Percentiles rank a stretch among this genome's conserved stretches.
These are phyloP conservation scores for Hymenoscyphus repandus DNA, from an alignment of 2,329 filamentous ascomycete genomes.

Conservation along the genomic window DNA sequence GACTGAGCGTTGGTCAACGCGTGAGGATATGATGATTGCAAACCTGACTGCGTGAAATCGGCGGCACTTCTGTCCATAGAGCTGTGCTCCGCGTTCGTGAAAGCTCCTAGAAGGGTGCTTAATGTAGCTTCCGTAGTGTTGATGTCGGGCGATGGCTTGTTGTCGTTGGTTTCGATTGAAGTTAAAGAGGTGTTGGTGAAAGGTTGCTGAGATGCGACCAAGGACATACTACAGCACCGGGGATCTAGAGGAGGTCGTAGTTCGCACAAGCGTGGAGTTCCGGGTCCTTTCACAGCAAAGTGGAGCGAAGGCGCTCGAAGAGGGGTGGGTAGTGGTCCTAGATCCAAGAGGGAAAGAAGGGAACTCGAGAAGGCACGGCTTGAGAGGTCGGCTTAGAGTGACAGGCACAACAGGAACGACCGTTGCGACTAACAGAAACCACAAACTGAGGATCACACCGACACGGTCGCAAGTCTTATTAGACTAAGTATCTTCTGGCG, in stretches of 20 bases:
- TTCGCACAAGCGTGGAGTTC: conserved; percentile 7
- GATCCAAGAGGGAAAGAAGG: background rate
- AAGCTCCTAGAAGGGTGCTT: conserved; percentile 29
- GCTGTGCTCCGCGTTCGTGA: conserved; percentile 28
- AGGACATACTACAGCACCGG: conserved; percentile 31
- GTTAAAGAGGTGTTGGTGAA: conserved; percentile 12
- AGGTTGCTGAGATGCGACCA: conserved; percentile 28
- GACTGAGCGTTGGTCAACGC: conserved; percentile 66
- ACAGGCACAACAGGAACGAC: too few relatives aligned
- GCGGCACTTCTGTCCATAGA: conserved; percentile 58
- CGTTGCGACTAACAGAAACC: too few relatives aligned
- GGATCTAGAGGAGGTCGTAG: conserved; percentile 5
- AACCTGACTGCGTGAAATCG: conserved; percentile 85
- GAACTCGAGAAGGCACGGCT: background rate
- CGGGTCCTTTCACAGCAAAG: background rate
- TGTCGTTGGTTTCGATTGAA: conserved; percentile 20
- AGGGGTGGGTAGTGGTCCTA: too few relatives aligned
- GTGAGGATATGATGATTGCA: conserved; percentile 67
- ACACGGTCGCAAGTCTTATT: too few relatives aligned
- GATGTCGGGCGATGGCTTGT: conserved; percentile 13
- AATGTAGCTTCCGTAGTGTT: conserved; percentile 24
- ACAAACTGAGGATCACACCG: too few relatives aligned
- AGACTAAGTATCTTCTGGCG: too few relatives aligned
- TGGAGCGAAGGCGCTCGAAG: background rate
- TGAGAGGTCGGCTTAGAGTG: too few relatives aligned